Evolutionary conservation across 176 grass and related monocot genomes (phyloP), one percentile per base, ranked within the genome.

Genomic region (Oryza glumipatula): DNA sequence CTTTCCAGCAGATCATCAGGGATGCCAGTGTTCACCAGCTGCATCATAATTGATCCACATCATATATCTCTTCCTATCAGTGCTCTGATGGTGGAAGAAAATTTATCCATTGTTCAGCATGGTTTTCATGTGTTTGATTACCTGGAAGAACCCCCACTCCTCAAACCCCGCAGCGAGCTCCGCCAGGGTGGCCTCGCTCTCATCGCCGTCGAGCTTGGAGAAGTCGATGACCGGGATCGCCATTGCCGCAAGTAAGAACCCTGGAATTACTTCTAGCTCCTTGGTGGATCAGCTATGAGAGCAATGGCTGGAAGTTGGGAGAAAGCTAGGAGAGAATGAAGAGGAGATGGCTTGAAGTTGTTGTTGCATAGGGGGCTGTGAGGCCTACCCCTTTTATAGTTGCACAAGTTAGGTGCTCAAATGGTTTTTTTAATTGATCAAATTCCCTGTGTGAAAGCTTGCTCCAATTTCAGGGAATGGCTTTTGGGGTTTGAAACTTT

Each of bases 131-230:
- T 2, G 12, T 67, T 9, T 76, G 43, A 9, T 19, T 65, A 94
- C 92, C 92, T 98, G 95, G 76, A 98, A 98, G 84, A 98, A 98
- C 9, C 95, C 95, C 87, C 89, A 89, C 13, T 95, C 68, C 74
- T 98, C 89, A 2, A 94, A 98, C 17, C 84, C 90, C 14, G 79
- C 84, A 2, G 93, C 95, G 0, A 98, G 86, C 32, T 89, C 87
- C 33, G 83, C 78, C 45, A 98, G 44, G 44, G 87, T 85, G 7
- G 84, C 64, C 0, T 76, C 83, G 76, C 95, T 93, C 58, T 90
- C 85, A 1, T 86, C 39, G 3, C 95, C 87, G 0, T 98, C 85
- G 16, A 98, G 70, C 82, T 91, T 93, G 11, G 91, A 98, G 81
- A 98, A 98, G 76, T 95, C 93, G 30, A 98, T 90, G 60, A 93